Base-by-base conservation (phyloP, 1,284 basidiomycete genomes). In the Cutaneotrichosporon sp. region DNA sequence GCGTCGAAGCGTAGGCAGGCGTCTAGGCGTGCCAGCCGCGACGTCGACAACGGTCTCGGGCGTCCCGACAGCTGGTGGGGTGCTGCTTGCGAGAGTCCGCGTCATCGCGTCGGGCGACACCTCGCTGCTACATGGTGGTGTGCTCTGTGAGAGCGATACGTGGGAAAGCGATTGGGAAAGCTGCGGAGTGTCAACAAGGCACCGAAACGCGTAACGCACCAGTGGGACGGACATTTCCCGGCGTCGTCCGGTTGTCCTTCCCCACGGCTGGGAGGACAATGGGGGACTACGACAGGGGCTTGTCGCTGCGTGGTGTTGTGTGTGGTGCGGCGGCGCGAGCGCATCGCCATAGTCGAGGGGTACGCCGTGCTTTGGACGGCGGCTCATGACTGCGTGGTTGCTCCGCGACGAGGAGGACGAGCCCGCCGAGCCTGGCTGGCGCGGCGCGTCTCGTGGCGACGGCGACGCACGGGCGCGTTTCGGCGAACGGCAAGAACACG, bases 181-280 rank as follows among this genome's bases (percentile, higher is more conserved):
- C 68, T 72, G 47, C 10, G 40, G 33, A 21, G 34, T 20, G 44
- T 50, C 42, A 54, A 47, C 38, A 26, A 30, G 26, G 26, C 26
- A 30, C 26, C 7, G 10, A 30, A 30, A 30, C 26, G 26, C 26
- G 13, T 30, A 9, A 33, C 68, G 62, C 55, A 70, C 70, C 46
- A 69, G 41, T 41, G 70, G 70, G 15, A 70, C 68, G 44, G 68
- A 69, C 57, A 66, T 65, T 43, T 70, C 70, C 33, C 70, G 58
- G 50, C 66, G 62, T 14, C 64, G 60, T 8, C 37, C 50, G 34
- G 34, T 17, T 21, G 46, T 42, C 12, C 42, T 48, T 51, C 56
- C 55, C 39, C n/a, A 14, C 14, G 17, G 18, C 3, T 40, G 48
- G 10, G 26, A 30, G 7, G 26, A 30, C 26, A 10, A 5, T 34